Base-by-base conservation (phyloP, 73 alveolate genomes). In the Uronychia setigera region DNA sequence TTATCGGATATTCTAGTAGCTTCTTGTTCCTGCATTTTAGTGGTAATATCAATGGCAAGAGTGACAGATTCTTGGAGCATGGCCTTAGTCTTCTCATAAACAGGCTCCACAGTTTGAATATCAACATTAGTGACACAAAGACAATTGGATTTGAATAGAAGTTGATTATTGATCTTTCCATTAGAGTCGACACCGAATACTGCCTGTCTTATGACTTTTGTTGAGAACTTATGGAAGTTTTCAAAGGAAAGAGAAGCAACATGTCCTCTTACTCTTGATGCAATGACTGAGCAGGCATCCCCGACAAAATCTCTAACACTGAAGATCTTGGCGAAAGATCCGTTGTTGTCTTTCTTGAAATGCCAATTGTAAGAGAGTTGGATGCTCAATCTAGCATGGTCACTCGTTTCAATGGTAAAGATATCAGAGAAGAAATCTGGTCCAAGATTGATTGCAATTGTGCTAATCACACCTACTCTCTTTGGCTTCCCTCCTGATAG, bases 341-440 rank as follows among this genome's bases (percentile, higher is more conserved):
- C 96, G 30, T 32, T 57, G 80, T 93, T 81, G 26, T 59, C 85
- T 32, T 79, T 87, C 76, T 94, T 58, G 92, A 95, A 95, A 59
- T 78, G 82, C 98, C 98, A 95, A 84, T 93, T 93, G 83, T 95
- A 95, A 1, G 98, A 94, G 32, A 95, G 94, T 31, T 87, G 88
- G 32, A 95, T 84, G 30, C 87, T 58, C 9, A 95, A 87, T 1
- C 94, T 80, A 58, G 97, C 97, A 81, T 95, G 98, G 86, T 95
- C 98, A 31, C 95, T 83, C 35, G 97, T 95, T 30, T 94, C 98
- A 1, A 95, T 97, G n/a, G 92, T 74, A 80, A 95, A 86, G 79
- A 86, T 86, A 83, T 95, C 98, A 46, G 97, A 88, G 85, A 93
- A 89, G 95, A 95, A 95, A 81, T 95, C 98, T 34, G 98, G 98